Base-by-base conservation (phyloP, 2,329 filamentous ascomycete species). In the Xylaria arbuscula region DNA sequence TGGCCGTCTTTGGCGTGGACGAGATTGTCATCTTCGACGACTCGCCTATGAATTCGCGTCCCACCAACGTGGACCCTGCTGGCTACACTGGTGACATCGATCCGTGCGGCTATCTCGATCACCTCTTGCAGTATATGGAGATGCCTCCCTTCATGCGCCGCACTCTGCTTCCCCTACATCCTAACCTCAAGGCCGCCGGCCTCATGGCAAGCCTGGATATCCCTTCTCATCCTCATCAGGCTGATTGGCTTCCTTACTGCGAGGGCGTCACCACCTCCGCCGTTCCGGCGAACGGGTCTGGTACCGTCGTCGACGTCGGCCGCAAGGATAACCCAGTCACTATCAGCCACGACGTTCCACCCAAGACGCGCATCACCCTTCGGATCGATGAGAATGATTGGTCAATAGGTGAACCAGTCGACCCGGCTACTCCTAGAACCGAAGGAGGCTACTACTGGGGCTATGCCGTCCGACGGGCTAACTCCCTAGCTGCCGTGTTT, bases 381-480 rank as follows among this genome's bases (percentile, higher is more conserved):
- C 88, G 87, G 67, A 88, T 94, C 72, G 81, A 86, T 17, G 79
- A 84, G 17, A 79, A 83, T 63, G 80, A 82, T 19, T 76, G 80
- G 57, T 78, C 76, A 1, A 77, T 68, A 70, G 89, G 87, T 0
- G 85, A 89, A 62, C 87, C 90, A 17, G 90, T 95, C 2, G 84
- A 90, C 42, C 92, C 93, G 0, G 83, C 87, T 32, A 82, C 86
- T 2, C 93, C 93, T 0, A 87, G 93, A 66, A 90, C 91, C 61
- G 89, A 94, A 71, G 88, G 84, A 1, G 93, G 93, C 0, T 96
- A 93, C 80, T 97, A 94, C 81, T 97, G 93, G 93, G 93, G 93
- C 54, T 97, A 92, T 79, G 86, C 83, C 9, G 88, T 94, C 3
- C 88, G 93, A 32, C 88, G 86, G 69, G 90, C 90, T 42, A 75